Evolutionary conservation across 2,329 filamentous ascomycete species (phyloP).

Genomic region (Dendrostoma leiphaemia): DNA sequence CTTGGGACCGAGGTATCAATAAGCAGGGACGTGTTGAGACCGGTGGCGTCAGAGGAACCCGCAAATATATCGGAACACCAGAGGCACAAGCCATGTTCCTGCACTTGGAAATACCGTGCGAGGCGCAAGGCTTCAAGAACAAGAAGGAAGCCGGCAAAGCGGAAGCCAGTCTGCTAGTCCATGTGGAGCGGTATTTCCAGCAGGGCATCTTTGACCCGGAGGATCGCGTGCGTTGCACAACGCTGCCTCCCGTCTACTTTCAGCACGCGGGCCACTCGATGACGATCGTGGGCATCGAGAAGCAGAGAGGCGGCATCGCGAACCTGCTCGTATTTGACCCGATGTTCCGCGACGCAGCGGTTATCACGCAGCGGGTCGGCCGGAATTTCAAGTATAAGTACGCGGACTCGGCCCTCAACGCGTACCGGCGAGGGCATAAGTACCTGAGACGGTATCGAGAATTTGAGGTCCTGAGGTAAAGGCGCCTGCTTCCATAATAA

Average conservation of each 20-base stretch:
- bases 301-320: constrained; percentile 57
- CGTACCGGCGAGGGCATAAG: constrained; percentile 68
- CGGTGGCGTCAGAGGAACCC: constrained; percentile 80
- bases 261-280: constrained; percentile 88
- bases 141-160: constrained; percentile 41
- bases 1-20: constrained; percentile 87
- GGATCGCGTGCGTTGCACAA: constrained; percentile 67
- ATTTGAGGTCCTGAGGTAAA: constrained; percentile 75
- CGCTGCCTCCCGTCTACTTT: constrained; percentile 81
- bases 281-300: constrained; percentile 84
- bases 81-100: constrained; percentile 83
- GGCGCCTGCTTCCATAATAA: background rate
- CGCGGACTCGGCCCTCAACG: constrained; percentile 58
- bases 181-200: constrained; percentile 74
- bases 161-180: constrained; percentile 58
- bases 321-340: constrained; percentile 88
- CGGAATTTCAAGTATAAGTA: constrained; percentile 42
- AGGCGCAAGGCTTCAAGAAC: constrained; percentile 59
- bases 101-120: constrained; percentile 66
- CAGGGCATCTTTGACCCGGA: constrained; percentile 46
- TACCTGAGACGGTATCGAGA: constrained; percentile 70
- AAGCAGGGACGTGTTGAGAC: constrained; percentile 73
- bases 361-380: constrained; percentile 58
- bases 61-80: constrained; percentile 93
- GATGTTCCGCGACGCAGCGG: constrained; percentile 68